Evolutionary conservation across 257 asterid genomes (phyloP).

Genomic region (Solanum chmielewskii): DNA sequence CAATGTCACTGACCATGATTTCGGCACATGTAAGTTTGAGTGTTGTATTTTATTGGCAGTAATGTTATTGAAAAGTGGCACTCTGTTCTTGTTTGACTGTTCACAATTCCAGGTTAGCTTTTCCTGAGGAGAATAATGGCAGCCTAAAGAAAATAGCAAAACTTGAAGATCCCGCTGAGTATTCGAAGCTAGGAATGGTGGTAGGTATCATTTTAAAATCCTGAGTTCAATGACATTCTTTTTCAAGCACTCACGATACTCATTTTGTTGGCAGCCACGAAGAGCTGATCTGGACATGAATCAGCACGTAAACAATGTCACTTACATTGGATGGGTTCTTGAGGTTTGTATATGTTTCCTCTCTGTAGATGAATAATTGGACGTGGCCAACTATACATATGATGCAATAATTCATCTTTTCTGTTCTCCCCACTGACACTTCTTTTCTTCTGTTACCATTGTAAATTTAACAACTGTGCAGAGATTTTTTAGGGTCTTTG

Average conservation of each 20-base stretch:
- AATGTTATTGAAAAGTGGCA: background rate
- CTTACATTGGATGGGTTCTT: conserved; percentile 8
- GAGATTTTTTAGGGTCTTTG: background rate
- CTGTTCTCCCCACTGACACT: background rate
- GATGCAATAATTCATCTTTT: background rate
- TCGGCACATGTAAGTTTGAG: background rate
- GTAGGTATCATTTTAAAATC: conserved; percentile 20
- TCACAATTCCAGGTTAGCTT: conserved; percentile 52
- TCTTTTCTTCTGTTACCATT: background rate
- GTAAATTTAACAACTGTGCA: background rate
- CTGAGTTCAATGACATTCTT: background rate
- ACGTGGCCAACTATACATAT: background rate
- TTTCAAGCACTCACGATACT: background rate
- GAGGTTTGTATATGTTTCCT: conserved; percentile 4
- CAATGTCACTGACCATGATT: background rate
- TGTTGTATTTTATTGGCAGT: background rate
- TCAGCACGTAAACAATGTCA: conserved; percentile 1
- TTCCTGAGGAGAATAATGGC: conserved; percentile 84
- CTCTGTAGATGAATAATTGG: background rate
- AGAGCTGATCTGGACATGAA: conserved; percentile 10
- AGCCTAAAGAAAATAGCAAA: conserved; percentile 62
- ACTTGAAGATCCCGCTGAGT: conserved; percentile 48
- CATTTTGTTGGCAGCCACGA: background rate
- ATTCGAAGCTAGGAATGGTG: conserved; percentile 61
- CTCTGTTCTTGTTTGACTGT: background rate